Conservation (phyloP, 1,284 basidiomycete genomes). For the Ceratobasidium sp. region DNA sequence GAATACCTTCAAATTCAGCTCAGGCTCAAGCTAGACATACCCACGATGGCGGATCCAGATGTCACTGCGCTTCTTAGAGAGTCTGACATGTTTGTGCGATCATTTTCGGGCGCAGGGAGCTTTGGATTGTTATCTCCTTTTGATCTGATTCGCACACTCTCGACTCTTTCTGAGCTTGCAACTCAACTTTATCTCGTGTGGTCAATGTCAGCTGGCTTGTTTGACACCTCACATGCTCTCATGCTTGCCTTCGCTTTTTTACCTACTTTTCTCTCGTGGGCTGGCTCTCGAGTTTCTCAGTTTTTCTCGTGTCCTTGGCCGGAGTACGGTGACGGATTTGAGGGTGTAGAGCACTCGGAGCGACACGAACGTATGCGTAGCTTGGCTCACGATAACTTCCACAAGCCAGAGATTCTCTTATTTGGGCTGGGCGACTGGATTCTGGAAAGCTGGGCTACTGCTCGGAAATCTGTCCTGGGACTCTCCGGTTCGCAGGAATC, state of each 20-base stretch:
- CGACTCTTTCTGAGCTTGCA: conserved; percentile 75
- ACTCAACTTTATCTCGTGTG: conserved; percentile 77
- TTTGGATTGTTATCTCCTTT: conserved; percentile 82
- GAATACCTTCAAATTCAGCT: conserved; percentile 83
- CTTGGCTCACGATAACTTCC: conserved; percentile 75
- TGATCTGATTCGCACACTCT: conserved; percentile 80
- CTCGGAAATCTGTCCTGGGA: conserved; percentile 38
- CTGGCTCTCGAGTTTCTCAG: conserved; percentile 60
- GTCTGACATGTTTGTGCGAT: conserved; percentile 82
- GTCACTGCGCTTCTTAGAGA: conserved; percentile 84
- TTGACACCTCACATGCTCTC: conserved; percentile 46
- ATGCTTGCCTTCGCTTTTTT: conserved; percentile 64
- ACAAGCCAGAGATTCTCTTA: conserved; percentile 81
- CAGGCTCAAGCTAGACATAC: conserved; percentile 81
- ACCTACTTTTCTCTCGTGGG: conserved; percentile 64
- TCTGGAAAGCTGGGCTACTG: conserved; percentile 74
- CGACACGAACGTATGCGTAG: conserved; percentile 79
- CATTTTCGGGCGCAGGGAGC: conserved; percentile 74
- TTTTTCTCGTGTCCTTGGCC: conserved; percentile 65
- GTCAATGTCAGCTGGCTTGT: conserved; percentile 62
- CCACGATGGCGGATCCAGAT: conserved; percentile 77
- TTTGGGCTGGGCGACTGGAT: conserved; percentile 89
- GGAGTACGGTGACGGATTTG: conserved; percentile 68
- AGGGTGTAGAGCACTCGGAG: conserved; percentile 64
- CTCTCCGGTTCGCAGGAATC: conserved; percentile 41